phyloP scores from a whole-genome alignment of 176 grass and related monocot genomes.

The Neostapfia colusana region DNA sequence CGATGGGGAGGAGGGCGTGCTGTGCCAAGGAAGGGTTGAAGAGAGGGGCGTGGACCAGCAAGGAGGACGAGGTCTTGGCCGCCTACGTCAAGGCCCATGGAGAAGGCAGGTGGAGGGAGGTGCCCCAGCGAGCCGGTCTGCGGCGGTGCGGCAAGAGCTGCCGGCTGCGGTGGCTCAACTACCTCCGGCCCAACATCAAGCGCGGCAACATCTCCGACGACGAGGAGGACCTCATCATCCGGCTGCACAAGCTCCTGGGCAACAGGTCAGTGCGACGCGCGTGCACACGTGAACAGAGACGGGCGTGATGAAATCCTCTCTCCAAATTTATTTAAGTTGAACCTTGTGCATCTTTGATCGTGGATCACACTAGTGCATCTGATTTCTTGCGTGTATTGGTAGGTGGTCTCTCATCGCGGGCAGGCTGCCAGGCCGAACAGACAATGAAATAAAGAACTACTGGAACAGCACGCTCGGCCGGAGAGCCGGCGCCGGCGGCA shows the following conservation, averaged over 20 bases:
- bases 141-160: slow-evolving; percentile 86
- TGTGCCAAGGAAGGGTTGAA: slow-evolving; percentile 72
- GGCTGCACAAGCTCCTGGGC: slow-evolving; percentile 87
- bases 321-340: neutral
- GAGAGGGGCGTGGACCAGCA: slow-evolving; percentile 69
- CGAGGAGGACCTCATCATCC: slow-evolving; percentile 85
- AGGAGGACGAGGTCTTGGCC: slow-evolving; percentile 60
- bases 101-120: slow-evolving; percentile 71
- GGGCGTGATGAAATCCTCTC: neutral
- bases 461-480: slow-evolving; percentile 86
- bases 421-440: slow-evolving; percentile 92
- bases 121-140: slow-evolving; percentile 65
- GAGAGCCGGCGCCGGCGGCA: slow-evolving; percentile 32
- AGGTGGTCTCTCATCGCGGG: slow-evolving; percentile 88
- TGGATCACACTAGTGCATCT: neutral
- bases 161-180: slow-evolving; percentile 79
- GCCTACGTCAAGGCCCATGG: slow-evolving; percentile 69
- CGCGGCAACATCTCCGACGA: slow-evolving; percentile 78
- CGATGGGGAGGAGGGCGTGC: slow-evolving; percentile 74
- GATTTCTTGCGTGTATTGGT: neutral
- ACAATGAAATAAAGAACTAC: slow-evolving; percentile 99
- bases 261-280: slow-evolving; percentile 43
- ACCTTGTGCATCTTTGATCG: neutral
- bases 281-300: too few relatives aligned
- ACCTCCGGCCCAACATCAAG: slow-evolving; percentile 79